Evolutionary conservation across 2,329 filamentous ascomycete genomes (phyloP), one percentile per base, ranked within the genome.

Genomic region (Phialophora macrospora): DNA sequence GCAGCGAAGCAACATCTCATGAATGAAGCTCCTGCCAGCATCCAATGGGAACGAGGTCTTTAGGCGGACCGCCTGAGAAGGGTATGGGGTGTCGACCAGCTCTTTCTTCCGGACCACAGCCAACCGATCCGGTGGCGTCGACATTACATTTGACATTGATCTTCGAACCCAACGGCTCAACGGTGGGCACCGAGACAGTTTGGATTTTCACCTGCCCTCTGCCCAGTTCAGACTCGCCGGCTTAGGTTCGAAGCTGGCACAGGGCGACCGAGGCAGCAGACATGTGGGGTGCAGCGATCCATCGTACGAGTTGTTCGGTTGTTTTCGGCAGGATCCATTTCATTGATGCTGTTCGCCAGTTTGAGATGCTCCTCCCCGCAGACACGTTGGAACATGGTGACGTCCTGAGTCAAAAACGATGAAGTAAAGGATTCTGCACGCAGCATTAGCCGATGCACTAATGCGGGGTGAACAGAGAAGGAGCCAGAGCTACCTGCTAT

Each of bases 1-100:
- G 48, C 48, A 51, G 14, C 48, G 48, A n/a, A 44, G 38, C 38
- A n/a, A 44, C 38, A 44, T n/a, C 17, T 44, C 14, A 44, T 44
- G 38, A 8, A n/a, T 44, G 6, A 44, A 44, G 38, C 38, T 44
- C 20, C 48, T 22, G 20, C 26, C 14, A 4, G 11, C 8, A 22
- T 51, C 48, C 48, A 51, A 51, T 51, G 20, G 22, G 48, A 51
- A 14, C 48, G 14, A 17, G 24, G 8, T n/a, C 20, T 11, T 49
- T 51, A 51, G 20, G 48, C 48, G 48, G 20, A 28, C 48, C 14
- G 24, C 48, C 24, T 51, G 48, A 28, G 22, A 51, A 51, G 12
- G 26, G 24, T 28, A 51, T 24, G 48, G 24, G 24, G 48, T 12
- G 24, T 12, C 20, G 48, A 26, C 48, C 20, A 26, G 20, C 46